Conservation (phyloP, 179 eudicot species). For the Vitellaria paradoxa region DNA sequence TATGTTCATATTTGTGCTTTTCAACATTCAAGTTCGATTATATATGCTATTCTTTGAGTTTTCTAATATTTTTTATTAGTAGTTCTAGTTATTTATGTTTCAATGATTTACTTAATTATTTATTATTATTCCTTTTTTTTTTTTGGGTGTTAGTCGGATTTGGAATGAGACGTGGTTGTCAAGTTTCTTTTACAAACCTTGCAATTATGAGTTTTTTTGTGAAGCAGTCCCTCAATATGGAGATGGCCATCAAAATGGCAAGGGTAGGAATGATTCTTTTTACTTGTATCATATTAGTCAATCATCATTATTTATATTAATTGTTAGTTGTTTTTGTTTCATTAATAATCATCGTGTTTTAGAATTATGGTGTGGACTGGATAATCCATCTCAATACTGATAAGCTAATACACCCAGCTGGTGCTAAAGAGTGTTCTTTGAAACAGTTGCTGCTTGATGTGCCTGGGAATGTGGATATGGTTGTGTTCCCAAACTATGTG, state of each 20-base stretch:
- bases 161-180: slow-evolving; percentile 97
- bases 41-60: background rate
- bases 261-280: slow-evolving; percentile 50
- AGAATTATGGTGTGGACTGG: slow-evolving; percentile 82
- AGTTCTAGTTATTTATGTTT: background rate
- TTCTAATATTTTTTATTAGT: background rate
- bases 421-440: slow-evolving; percentile 80
- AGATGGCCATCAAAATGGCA: slow-evolving; percentile 92
- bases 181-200: slow-evolving; percentile 84
- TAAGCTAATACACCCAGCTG: slow-evolving; percentile 85
- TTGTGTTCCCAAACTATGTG: slow-evolving; percentile 84
- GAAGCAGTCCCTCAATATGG: slow-evolving; percentile 90
- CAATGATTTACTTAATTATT: background rate
- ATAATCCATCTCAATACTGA: slow-evolving; percentile 90
- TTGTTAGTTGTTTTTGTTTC: background rate
- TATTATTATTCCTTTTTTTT: background rate
- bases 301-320: background rate
- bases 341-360: background rate
- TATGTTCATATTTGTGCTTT: no score
- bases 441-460: slow-evolving; percentile 69
- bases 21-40: no score
- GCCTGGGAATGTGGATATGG: slow-evolving; percentile 83
- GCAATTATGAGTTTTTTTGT: slow-evolving; percentile 89
- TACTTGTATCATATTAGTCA: background rate
- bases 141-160: slow-evolving; percentile 55